Evolutionary conservation across 2,329 filamentous ascomycete species (phyloP).

Genomic region (Ceratocystis smalleyi): DNA sequence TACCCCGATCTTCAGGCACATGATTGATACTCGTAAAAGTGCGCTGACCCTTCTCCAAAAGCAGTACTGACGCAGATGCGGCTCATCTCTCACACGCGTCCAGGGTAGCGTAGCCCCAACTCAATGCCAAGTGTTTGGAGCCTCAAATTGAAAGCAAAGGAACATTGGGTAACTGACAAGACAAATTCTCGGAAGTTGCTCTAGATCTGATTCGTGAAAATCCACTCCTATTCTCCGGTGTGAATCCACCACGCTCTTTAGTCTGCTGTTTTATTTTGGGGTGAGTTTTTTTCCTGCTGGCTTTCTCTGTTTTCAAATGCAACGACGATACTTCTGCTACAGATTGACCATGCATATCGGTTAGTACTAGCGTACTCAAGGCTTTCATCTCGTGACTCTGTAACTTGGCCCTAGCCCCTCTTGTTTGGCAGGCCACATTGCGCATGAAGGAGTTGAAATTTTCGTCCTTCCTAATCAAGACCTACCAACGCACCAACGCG

Average conservation of each 20-base stretch:
- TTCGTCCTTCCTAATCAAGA: no score
- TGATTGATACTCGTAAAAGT: no score
- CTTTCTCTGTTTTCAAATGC: no score
- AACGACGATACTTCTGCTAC: no score
- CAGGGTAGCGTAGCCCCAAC: neutral
- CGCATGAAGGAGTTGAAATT: no score
- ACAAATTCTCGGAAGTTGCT: neutral
- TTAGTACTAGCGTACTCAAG: neutral
- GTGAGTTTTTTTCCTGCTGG: no score
- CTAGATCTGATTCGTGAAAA: neutral
- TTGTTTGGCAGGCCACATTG: no score
- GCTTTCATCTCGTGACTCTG: neutral
- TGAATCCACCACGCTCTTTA: no score
- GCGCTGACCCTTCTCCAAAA: neutral
- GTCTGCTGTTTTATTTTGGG: no score
- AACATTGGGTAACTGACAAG: neutral
- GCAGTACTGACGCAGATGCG: neutral
- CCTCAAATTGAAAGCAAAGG: neutral
- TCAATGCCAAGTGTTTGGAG: conserved; percentile 1
- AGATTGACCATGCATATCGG: neutral
- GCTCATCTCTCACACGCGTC: neutral
- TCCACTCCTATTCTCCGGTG: neutral
- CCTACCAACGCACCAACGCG: conserved; percentile 5
- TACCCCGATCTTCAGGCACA: no score
- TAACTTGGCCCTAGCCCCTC: neutral